Percentiles rank a stretch among this genome's conserved stretches.
phyloP scores from a whole-genome alignment of 805 yeast species.

The Wickerhamomyces chambardii region DNA sequence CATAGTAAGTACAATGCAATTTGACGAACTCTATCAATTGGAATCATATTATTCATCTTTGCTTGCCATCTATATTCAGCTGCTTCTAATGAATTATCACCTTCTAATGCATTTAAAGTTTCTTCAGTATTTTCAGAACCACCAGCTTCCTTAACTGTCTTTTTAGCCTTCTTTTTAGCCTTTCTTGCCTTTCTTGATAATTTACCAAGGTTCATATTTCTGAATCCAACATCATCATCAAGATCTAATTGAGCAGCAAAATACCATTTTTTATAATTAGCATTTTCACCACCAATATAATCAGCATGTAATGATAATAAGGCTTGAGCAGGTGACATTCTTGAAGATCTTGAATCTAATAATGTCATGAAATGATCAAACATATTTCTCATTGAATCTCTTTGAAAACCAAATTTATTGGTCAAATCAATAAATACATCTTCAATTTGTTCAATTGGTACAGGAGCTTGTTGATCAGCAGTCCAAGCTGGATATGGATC shows the following conservation, averaged over 20 bases:
- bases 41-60: conserved; percentile 60
- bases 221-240: conserved; percentile 78
- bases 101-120: conserved; percentile 57
- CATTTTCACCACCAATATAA: conserved; percentile 80
- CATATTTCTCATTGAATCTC: conserved; percentile 89
- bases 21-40: conserved; percentile 77
- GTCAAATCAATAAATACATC: conserved; percentile 79
- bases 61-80: conserved; percentile 80
- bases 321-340: conserved; percentile 89
- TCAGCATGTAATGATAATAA: conserved; percentile 76
- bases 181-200: conserved; percentile 72
- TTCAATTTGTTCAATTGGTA: conserved; percentile 76
- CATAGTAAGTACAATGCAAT: conserved; percentile 64
- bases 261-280: conserved; percentile 83
- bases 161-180: conserved; percentile 74
- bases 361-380: conserved; percentile 83
- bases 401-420: conserved; percentile 81
- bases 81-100: conserved; percentile 80
- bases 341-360: conserved; percentile 73
- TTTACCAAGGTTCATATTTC: conserved; percentile 73
- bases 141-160: conserved; percentile 58
- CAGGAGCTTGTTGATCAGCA: conserved; percentile 88
- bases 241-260: conserved; percentile 84
- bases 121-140: conserved; percentile 56
- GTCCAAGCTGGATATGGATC: conserved; percentile 99